Evolutionary conservation across 768 basidiomycete species (phyloP).

Genomic region (Ephemerocybe angulata): DNA sequence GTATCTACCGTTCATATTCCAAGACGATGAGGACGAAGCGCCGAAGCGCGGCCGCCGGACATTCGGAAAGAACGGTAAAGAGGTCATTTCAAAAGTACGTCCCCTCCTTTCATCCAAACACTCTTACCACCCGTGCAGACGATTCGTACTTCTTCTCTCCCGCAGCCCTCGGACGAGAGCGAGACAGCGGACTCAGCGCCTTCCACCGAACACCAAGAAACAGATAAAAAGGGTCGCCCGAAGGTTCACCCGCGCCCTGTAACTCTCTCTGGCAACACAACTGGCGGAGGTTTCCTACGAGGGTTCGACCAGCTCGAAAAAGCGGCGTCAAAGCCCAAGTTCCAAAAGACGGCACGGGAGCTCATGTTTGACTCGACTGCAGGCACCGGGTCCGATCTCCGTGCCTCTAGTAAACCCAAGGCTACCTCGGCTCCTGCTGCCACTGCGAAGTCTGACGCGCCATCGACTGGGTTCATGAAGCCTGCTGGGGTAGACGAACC

Average conservation of each 20-base stretch:
- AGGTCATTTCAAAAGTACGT: constrained; percentile 21
- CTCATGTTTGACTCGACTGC: constrained; percentile 41
- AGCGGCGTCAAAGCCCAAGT: constrained; percentile 17
- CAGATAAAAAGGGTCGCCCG: constrained; percentile 7
- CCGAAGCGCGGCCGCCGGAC: constrained; percentile 42
- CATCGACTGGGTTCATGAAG: constrained; percentile 41
- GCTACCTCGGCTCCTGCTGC: background rate
- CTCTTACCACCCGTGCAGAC: background rate
- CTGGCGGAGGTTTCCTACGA: constrained; percentile 18
- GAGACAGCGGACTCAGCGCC: background rate
- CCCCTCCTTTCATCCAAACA: background rate
- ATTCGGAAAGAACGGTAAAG: constrained; percentile 45
- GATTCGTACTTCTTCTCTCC: background rate
- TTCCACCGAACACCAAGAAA: constrained; percentile 13
- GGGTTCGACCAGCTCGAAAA: constrained; percentile 16
- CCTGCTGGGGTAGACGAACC: constrained; percentile 57
- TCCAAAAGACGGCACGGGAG: constrained; percentile 40
- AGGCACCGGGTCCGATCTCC: constrained; percentile 50
- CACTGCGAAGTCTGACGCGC: constrained; percentile 8
- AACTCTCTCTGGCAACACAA: constrained; percentile 23
- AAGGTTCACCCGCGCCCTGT: constrained; percentile 24
- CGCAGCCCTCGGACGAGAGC: background rate
- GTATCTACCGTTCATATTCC: constrained; percentile 17
- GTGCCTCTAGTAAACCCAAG: constrained; percentile 9
- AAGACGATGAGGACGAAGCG: constrained; percentile 6